Evolutionary conservation across 306 rosid species (phyloP), one percentile per base, ranked within the genome.

Genomic region (Crotalaria pallida): DNA sequence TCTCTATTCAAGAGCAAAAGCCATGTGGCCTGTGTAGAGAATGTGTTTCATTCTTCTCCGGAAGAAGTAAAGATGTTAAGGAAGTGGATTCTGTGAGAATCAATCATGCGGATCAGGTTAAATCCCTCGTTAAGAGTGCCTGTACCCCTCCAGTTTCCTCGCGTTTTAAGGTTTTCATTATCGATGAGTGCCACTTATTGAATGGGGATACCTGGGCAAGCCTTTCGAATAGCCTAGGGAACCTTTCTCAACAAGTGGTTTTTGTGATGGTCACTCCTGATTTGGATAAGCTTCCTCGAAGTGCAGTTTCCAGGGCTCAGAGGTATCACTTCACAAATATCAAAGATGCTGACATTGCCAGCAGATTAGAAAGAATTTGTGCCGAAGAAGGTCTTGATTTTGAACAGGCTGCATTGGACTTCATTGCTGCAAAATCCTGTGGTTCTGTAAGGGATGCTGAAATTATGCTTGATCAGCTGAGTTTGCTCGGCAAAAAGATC

Each of bases 371-470:
- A 27, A 81, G 67, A 40, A 87, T 92, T 68, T 92, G 94, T 58
- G 38, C 67, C 10, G 85, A 79, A 65, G 92, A 92, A 83, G 85
- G 86, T 65, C 75, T 89, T 57, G 88, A 87, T 16, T 85, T 79
- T 74, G 97, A 92, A 53, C 89, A 75, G 75, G 88, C 43, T 65
- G 92, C 92, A 59, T 75, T 92, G 72, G 81, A 83, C 83, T 84
- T 89, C 15, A 78, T 92, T 66, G 91, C 96, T 56, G 62, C 86
- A 36, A 89, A 86, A 73, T 89, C 94, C 0, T 81, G 77, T 57
- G 96, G 97, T 55, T 92, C 97, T 26, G 81, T 92, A 45, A 87
- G 97, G 83, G 97, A 89, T 80, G 97, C 94, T 11, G 96, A 89
- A 84, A 92, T 85, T 87, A 85, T 89, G 94, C 92, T 92, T 71